Conservation (phyloP, 2,329 filamentous ascomycete genomes). For the Apiospora aurea region DNA sequence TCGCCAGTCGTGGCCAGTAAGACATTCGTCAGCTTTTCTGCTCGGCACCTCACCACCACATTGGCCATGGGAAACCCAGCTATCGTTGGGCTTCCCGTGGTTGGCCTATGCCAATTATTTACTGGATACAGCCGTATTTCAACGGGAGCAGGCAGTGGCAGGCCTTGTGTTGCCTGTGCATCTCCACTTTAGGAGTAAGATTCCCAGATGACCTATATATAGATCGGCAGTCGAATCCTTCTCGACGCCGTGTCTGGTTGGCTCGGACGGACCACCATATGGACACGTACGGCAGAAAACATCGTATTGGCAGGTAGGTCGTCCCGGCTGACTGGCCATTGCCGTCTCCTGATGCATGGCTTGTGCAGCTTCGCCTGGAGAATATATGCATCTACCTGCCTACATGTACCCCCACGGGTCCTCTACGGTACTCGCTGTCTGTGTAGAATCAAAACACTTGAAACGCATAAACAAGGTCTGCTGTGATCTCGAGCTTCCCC, state of each 20-base stretch:
- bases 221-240: conserved; percentile 3
- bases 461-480: not conserved
- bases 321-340: not conserved
- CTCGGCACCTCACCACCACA: too few relatives aligned
- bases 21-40: not conserved
- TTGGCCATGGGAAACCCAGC: not conserved
- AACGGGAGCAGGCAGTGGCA: too few relatives aligned
- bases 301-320: not conserved
- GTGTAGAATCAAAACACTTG: not conserved
- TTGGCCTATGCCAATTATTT: not conserved
- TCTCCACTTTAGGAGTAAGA: not conserved
- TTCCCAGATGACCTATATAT: conserved; percentile 13
- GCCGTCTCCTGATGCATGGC: too few relatives aligned
- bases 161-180: not conserved
- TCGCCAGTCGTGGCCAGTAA: not conserved
- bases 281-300: not conserved
- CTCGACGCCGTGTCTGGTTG: not conserved
- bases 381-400: too few relatives aligned
- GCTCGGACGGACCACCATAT: not conserved
- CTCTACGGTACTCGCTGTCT: not conserved
- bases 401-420: too few relatives aligned
- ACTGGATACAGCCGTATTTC: too few relatives aligned
- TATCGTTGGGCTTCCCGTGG: not conserved
- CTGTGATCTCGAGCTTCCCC: not conserved
- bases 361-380: not conserved